Evolutionary conservation across 306 rosid species (phyloP).

Genomic region (Alnus rubra): DNA sequence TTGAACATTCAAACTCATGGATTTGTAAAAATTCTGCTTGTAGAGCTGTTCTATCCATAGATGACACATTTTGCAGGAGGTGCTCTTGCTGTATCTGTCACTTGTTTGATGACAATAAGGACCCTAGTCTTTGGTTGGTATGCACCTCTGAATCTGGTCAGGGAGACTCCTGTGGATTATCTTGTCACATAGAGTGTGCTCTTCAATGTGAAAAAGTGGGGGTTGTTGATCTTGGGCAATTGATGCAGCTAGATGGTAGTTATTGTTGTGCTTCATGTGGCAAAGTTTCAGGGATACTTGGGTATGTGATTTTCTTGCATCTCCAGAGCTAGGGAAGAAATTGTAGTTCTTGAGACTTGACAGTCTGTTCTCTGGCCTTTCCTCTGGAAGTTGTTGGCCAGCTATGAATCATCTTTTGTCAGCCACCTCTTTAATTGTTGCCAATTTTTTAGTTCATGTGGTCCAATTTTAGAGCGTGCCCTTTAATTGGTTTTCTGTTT

Average conservation of each 20-base stretch:
- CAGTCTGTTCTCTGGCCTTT: neutral
- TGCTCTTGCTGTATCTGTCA: slow-evolving; percentile 99
- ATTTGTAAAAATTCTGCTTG: slow-evolving; percentile 96
- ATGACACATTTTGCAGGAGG: slow-evolving; percentile 94
- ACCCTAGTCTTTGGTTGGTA: slow-evolving; percentile 98
- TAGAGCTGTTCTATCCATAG: slow-evolving; percentile 85
- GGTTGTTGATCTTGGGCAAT: slow-evolving; percentile 94
- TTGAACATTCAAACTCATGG: slow-evolving; percentile 77
- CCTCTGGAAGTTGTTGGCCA: neutral
- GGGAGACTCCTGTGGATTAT: slow-evolving; percentile 88
- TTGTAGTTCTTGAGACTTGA: slow-evolving; percentile 1
- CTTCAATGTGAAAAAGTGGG: slow-evolving; percentile 88
- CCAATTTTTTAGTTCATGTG: neutral
- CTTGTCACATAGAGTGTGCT: slow-evolving; percentile 98
- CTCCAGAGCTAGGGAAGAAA: slow-evolving; percentile 5
- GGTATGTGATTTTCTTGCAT: slow-evolving; percentile 59
- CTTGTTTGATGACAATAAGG: slow-evolving; percentile 95
- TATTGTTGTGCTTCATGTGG: slow-evolving; percentile 99
- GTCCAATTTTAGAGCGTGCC: neutral
- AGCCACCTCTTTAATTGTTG: slow-evolving; percentile 2
- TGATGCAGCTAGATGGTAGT: slow-evolving; percentile 98
- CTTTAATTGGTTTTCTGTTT: neutral
- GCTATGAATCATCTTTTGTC: neutral
- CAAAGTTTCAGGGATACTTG: slow-evolving; percentile 94
- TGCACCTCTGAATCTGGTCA: slow-evolving; percentile 76